Evolutionary conservation across 2,329 filamentous ascomycete genomes (phyloP), one percentile per base, ranked within the genome.

Genomic region (Lasiodiplodia hormozganensis): DNA sequence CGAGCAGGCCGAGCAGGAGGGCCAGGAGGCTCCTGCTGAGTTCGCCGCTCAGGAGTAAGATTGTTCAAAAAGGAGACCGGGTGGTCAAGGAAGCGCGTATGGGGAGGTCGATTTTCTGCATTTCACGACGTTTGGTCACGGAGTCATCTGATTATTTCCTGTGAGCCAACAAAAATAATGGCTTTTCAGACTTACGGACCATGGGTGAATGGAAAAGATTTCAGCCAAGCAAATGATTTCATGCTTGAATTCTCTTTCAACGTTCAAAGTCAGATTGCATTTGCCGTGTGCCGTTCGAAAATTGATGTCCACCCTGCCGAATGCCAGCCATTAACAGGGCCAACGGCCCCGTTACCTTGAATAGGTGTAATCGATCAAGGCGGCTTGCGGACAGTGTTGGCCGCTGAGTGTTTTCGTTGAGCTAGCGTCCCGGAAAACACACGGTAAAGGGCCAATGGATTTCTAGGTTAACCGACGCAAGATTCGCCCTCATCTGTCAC

Each of bases 1-100:
- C 65, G 86, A 88, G 80, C 85, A 88, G 81, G 83, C 85, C 79
- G 85, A 85, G 76, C 83, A 85, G 78, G 74, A 75, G 69, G 81
- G 77, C 73, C 82, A 75, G 72, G 75, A 75, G 67, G 53, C 68
- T 34, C 62, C 68, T n/a, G 68, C 68, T 25, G 68, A 69, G 62
- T 51, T 43, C 58, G 28, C 31, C 8, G 31, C 51, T 21, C 67
- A 68, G 67, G 58, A 68, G 67, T 68, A 68, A 68, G 40, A 31
- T 38, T n/a, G 51, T 68, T 31, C 36, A 57, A 40, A 43, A 57
- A 31, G 38, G 56, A 52, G 58, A 56, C 58, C 67, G 67, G 67
- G 67, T 47, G 66, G 66, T 68, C 43, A 49, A 47, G 53, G 54
- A 21, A 51, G 28, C 40, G 38, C 53, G 54, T 60, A 25, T 60